A percentile compares a stretch with the other conserved stretches of the same genome.
Conservation (phyloP, 768 basidiomycete species). For the Termitomyces sp. region DNA sequence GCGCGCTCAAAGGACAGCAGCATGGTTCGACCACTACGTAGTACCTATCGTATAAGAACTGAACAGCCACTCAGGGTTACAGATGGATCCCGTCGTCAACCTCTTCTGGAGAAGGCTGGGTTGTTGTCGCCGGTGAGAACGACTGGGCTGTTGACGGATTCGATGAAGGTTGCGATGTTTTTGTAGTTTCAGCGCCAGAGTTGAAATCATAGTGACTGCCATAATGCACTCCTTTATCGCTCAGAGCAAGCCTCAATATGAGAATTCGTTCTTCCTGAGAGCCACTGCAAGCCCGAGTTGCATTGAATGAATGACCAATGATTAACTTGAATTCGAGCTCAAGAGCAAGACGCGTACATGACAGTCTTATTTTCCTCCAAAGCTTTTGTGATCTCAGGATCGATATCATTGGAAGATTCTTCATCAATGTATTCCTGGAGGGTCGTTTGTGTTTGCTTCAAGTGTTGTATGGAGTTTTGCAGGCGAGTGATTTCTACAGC, state of each 20-base stretch:
- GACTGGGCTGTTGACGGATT: neutral
- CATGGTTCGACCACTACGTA: neutral
- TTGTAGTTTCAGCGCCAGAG: neutral
- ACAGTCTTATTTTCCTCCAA: conserved; percentile 69
- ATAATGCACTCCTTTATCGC: conserved; percentile 52
- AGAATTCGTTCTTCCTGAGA: conserved; percentile 76
- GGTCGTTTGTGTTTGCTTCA: conserved; percentile 58
- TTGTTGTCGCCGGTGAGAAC: neutral
- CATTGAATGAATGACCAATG: too few species aligned
- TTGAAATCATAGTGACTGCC: conserved; percentile 45
- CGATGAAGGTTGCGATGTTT: neutral
- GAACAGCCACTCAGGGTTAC: conserved; percentile 8
- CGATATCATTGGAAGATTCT: conserved; percentile 32
- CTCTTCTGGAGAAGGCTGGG: neutral
- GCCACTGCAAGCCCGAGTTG: conserved; percentile 39
- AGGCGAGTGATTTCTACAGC: conserved; percentile 70
- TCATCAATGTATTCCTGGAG: conserved; percentile 44
- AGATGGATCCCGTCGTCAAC: conserved; percentile 20
- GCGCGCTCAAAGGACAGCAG: neutral
- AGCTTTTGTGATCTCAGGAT: conserved; percentile 57
- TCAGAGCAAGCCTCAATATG: conserved; percentile 64
- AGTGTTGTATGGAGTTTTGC: conserved; percentile 62
- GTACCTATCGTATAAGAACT: conserved; percentile 5
- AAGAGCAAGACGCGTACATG: conserved; percentile 45
- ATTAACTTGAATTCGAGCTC: conserved; percentile 2